Percentiles rank a stretch among this genome's conserved stretches.
Evolutionary conservation across 2,329 filamentous ascomycete species (phyloP).

Genomic region (Colletotrichum magnum): DNA sequence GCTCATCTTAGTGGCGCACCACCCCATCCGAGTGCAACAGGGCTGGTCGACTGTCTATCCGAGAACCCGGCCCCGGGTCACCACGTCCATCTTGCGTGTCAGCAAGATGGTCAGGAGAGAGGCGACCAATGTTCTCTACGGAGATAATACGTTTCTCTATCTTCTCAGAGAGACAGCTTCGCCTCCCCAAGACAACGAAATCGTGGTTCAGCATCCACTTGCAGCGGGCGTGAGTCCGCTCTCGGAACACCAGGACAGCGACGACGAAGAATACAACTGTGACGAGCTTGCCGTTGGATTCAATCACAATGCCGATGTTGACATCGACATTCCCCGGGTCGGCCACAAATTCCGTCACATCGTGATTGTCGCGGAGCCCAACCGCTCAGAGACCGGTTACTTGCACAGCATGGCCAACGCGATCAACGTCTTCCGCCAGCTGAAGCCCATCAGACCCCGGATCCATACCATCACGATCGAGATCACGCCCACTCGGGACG

Average conservation of each 20-base stretch:
- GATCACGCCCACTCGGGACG: slow-evolving; percentile 49
- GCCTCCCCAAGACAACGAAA: slow-evolving; percentile 42
- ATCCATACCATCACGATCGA: slow-evolving; percentile 61
- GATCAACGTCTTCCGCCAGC: slow-evolving; percentile 52
- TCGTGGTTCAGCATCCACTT: slow-evolving; percentile 24
- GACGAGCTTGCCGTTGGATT: slow-evolving; percentile 22
- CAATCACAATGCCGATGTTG: slow-evolving; percentile 43
- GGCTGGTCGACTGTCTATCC: slow-evolving; percentile 52
- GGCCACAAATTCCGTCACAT: slow-evolving; percentile 57
- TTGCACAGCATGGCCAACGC: slow-evolving; percentile 51
- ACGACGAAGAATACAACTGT: slow-evolving; percentile 19
- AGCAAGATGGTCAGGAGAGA: slow-evolving; percentile 54
- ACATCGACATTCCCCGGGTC: slow-evolving; percentile 54
- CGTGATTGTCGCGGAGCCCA: slow-evolving; percentile 59
- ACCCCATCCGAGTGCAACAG: slow-evolving; percentile 51
- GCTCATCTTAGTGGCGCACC: slow-evolving; percentile 48
- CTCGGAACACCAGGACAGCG: slow-evolving; percentile 22
- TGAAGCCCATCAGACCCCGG: slow-evolving; percentile 40
- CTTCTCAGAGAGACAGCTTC: slow-evolving; percentile 55
- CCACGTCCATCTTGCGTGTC: slow-evolving; percentile 54
- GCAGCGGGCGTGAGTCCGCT: slow-evolving; percentile 1
- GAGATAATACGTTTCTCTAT: slow-evolving; percentile 64
- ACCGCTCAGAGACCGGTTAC: slow-evolving; percentile 50
- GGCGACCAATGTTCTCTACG: slow-evolving; percentile 59
- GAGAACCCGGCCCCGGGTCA: slow-evolving; percentile 33